Percentiles rank a stretch among this genome's conserved stretches.
phyloP scores from a whole-genome alignment of 2,329 filamentous ascomycete genomes.

The Mycosphaerella sp. region DNA sequence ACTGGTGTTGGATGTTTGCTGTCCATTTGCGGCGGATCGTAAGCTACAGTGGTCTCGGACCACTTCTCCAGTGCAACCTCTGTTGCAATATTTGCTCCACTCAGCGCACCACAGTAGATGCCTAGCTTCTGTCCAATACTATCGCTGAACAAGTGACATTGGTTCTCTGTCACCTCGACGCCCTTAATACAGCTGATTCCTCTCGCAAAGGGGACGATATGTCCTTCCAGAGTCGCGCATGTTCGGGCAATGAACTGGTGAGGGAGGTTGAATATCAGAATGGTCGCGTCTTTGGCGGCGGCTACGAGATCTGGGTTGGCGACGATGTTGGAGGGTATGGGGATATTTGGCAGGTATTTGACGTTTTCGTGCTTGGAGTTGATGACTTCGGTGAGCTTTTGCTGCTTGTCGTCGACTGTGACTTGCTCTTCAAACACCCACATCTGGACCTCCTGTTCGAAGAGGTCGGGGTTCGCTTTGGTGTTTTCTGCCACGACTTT shows the following conservation, averaged over 20 bases:
- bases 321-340: conserved; percentile 73
- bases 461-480: conserved; percentile 66
- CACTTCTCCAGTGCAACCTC: conserved; percentile 96
- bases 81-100: conserved; percentile 90
- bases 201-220: conserved; percentile 85
- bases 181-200: conserved; percentile 98
- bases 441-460: conserved; percentile 90
- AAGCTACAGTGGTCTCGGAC: conserved; percentile 94
- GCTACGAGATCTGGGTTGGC: conserved; percentile 77
- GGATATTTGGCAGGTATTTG: conserved; percentile 91
- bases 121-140: conserved; percentile 84
- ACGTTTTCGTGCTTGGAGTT: conserved; percentile 92
- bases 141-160: conserved; percentile 86
- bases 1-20: conserved; percentile 65
- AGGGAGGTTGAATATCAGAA: conserved; percentile 92
- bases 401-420: conserved; percentile 65
- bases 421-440: conserved; percentile 98
- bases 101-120: conserved; percentile 95
- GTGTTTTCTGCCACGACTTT: conserved; percentile 97
- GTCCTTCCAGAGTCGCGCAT: conserved; percentile 75
- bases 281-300: conserved; percentile 74
- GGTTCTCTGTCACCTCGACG: conserved; percentile 82
- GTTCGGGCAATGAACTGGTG: conserved; percentile 92
- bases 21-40: conserved; percentile 86
- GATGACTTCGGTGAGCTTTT: conserved; percentile 87